Evolutionary conservation across 352 stramenopile species (phyloP), one percentile per base, ranked within the genome.

Genomic region (Phytophthora sp.): DNA sequence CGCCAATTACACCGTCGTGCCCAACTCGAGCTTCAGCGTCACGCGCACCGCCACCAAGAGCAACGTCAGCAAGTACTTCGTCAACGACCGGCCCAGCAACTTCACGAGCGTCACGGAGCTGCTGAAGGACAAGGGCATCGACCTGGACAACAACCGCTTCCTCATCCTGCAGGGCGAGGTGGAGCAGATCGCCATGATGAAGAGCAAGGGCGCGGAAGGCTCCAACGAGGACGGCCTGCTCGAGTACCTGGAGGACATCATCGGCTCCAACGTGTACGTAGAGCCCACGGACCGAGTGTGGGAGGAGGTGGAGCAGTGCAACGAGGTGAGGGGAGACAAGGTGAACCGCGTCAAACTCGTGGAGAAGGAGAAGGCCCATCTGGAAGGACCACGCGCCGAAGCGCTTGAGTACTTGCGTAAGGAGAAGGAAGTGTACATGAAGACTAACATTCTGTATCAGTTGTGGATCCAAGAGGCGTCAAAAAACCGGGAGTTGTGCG

Each of bases 241-340:
- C 10, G 98, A 99, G 76, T 99, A 99, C 73, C 72, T 99, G 7
- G 98, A 99, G 70, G 98, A 99, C 67, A 99, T 99, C 38, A 99
- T 99, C 61, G 98, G 98, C 56, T 98, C 84, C 13, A 99, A 99
- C 67, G 96, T 98, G 46, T 99, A 98, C 64, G 94, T 99, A 1
- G 94, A 98, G 45, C 86, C 90, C 12, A 99, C 97, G 1, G 96
- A 98, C 54, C 73, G 90, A 42, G 95, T 94, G 44, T 91, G 90
- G 54, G 92, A 97, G 62, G 84, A 96, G 43, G 91, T 99, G 1
- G 98, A 99, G 52, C 78, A 86, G 26, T 87, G 98, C 43, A 97
- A 87, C 38, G 95, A 98, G 64, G 51, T 82, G 12, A 82, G 97
- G 21, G 86, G 76, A 9, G 95, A 99, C 50, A 99, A 99, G 60